phyloP scores from a whole-genome alignment of 2,329 filamentous ascomycete genomes.

The Calonectria hongkongensis region DNA sequence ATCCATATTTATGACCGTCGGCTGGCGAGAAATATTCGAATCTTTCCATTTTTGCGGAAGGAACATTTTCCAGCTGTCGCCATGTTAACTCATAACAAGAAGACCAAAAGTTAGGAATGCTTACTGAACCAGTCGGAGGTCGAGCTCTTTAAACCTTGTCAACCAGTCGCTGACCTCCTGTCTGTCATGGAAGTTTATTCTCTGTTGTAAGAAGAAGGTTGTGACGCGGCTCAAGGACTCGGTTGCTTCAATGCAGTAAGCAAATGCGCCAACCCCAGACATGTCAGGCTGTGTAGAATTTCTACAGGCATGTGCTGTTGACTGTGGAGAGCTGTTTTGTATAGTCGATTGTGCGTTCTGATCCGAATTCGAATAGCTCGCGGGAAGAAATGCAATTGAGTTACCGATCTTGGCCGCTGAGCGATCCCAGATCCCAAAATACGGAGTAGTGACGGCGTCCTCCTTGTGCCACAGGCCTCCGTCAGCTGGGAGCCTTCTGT shows the following conservation, averaged over 20 bases:
- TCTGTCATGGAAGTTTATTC: constrained; percentile 59
- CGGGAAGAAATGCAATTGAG: constrained; percentile 31
- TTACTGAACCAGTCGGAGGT: constrained; percentile 34
- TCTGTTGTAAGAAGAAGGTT: constrained; percentile 65
- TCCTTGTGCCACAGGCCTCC: constrained; percentile 33
- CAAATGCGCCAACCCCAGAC: constrained; percentile 55
- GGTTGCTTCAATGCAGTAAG: constrained; percentile 65
- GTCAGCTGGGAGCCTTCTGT: constrained; percentile 31
- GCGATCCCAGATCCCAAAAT: constrained; percentile 38
- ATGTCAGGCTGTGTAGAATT: constrained; percentile 22
- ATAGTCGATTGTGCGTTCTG: constrained; percentile 7
- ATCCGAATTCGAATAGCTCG: constrained; percentile 13
- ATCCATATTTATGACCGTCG: constrained; percentile 34
- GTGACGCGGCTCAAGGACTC: constrained; percentile 65
- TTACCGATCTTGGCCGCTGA: constrained; percentile 36
- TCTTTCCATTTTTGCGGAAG: constrained; percentile 35
- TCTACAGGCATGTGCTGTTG: constrained; percentile 1
- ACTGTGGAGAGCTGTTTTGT: constrained; percentile 27
- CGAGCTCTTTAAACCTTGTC: constrained; percentile 58
- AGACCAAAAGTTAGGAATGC: not conserved
- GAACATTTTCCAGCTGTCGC: constrained; percentile 37
- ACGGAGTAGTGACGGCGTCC: constrained; percentile 22
- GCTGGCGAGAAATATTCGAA: constrained; percentile 35
- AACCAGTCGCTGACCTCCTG: constrained; percentile 63
- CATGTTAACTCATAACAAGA: not conserved